Evolutionary conservation across 176 grass and related monocot genomes (phyloP).

Genomic region (Carex parvula): DNA sequence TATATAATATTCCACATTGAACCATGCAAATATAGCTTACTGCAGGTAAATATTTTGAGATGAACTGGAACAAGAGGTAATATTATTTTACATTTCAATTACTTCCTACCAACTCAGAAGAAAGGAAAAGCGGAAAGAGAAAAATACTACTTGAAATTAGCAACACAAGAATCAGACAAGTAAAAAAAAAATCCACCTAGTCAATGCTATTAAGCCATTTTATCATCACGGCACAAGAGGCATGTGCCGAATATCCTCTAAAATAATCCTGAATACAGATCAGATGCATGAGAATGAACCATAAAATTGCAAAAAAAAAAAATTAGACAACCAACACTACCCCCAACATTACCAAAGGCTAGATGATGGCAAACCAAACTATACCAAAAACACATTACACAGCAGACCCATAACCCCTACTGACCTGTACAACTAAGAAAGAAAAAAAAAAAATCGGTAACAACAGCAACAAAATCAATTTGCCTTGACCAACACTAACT

Average conservation of each 20-base stretch:
- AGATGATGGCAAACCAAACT: conserved; percentile 42
- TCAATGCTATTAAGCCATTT: conserved; percentile 24
- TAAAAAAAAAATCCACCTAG: not conserved
- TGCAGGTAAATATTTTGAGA: not conserved
- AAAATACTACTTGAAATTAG: not conserved
- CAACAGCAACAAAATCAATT: conserved; percentile 36
- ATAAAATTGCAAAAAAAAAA: conserved; percentile 35
- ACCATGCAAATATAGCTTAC: not conserved
- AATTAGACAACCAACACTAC: conserved; percentile 43
- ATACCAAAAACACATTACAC: conserved; percentile 34
- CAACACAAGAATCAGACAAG: not conserved
- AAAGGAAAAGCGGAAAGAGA: not conserved
- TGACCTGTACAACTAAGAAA: conserved; percentile 59
- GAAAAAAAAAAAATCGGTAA: conserved; percentile 33
- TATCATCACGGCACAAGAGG: conserved; percentile 34
- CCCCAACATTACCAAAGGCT: conserved; percentile 39
- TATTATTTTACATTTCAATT: not conserved
- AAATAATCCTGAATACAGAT: conserved; percentile 40
- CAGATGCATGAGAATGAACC: conserved; percentile 54
- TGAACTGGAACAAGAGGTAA: not conserved
- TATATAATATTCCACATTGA: too few relatives aligned
- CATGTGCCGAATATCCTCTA: conserved; percentile 33
- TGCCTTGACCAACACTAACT: conserved; percentile 45
- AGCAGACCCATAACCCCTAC: conserved; percentile 27
- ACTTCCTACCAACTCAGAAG: not conserved